phyloP scores from a whole-genome alignment of 257 asterid species.

The Lavandula angustifolia region DNA sequence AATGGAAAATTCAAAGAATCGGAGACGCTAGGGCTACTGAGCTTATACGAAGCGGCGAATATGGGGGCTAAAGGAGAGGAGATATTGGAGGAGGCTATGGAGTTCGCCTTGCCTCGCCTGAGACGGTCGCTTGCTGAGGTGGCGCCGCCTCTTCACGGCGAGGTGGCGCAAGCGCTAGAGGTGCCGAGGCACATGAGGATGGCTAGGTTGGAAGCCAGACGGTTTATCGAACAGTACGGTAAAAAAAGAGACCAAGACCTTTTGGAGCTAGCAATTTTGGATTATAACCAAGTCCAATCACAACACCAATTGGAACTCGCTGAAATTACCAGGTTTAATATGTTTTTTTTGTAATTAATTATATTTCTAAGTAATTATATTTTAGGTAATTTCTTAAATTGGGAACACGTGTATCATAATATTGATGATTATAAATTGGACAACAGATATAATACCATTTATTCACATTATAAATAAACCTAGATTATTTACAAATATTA shows the following conservation, averaged over 20 bases:
- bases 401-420: no score
- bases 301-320: conserved; percentile 57
- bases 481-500: no score
- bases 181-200: conserved; percentile 63
- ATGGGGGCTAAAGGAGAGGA: conserved; percentile 53
- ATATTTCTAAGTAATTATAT: no score
- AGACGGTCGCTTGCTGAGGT: conserved; percentile 23
- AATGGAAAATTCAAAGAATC: conserved; percentile 46
- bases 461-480: no score
- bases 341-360: no score
- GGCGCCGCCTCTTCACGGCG: conserved; percentile 22
- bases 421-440: no score
- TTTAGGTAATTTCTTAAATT: no score
- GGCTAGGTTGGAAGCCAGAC: conserved; percentile 62
- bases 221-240: conserved; percentile 46
- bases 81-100: conserved; percentile 50
- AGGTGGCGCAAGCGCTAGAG: conserved; percentile 46
- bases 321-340: no score
- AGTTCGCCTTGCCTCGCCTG: conserved; percentile 40
- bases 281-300: conserved; percentile 54
- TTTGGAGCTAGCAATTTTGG: conserved; percentile 54
- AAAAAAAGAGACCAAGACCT: conserved; percentile 35
- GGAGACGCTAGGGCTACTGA: conserved; percentile 44
- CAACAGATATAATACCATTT: no score
- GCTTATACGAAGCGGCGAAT: conserved; percentile 68